Evolutionary conservation across 2,329 filamentous ascomycete genomes (phyloP), one percentile per base, ranked within the genome.

Genomic region (Ophiostoma australiae): DNA sequence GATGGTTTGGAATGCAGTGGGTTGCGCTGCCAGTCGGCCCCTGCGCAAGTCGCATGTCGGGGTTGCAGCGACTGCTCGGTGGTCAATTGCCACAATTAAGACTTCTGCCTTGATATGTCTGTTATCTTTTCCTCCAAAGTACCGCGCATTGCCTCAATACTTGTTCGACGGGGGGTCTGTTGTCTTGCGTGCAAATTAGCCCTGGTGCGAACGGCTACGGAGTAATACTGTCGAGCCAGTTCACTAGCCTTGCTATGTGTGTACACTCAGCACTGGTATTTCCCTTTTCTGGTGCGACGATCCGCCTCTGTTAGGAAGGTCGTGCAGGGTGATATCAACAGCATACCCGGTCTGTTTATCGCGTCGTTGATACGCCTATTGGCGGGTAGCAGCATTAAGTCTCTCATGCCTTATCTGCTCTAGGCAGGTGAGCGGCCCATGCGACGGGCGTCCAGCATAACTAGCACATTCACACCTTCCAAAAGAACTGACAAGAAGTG

Each of bases 231-330:
- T 48, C 44, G 44, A 48, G 52, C n/a, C 23, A 27, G n/a, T 27
- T 27, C 8, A 58, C 52, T 27, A 27, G 48, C 17, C 48, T 13
- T 41, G 5, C n/a, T n/a, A n/a, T n/a, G n/a, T n/a, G 27, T n/a
- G 33, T 35, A 13, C 31, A 65, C 33, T 35, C 31, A 23, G 27
- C 27, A 37, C 8, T 37, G 61, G 61, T 39, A 66, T 23, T 66
- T 39, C 33, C 4, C 33, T 66, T 23, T 66, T 33, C 58, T 63
- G 33, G 20, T 20, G 63, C 33, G 63, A 66, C 63, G 63, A 39
- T 39, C 63, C 20, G 10, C 20, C 63, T 66, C 33, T 66, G 33
- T 39, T 66, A 66, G 63, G 63, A 66, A 66, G 63, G 63, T 66
- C 33, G 31, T n/a, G 63, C 33, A 39, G 63, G 13, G 58, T 63